Base-by-base conservation (phyloP, 1,139 yeast genomes). In the Saccharomyces hybrid region DNA sequence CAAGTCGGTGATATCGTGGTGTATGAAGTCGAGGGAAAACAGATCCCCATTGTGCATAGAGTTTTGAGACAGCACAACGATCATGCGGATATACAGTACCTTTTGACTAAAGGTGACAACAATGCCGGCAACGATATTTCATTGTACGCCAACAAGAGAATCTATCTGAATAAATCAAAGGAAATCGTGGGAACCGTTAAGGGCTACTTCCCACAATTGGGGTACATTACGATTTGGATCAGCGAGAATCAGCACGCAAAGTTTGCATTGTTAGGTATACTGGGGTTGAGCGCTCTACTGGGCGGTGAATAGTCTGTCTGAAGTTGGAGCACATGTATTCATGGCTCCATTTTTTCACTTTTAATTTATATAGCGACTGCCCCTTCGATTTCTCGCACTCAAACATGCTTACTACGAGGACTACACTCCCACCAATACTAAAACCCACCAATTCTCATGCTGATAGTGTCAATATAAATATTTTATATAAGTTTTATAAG, bases 61-160 rank as follows among this genome's bases (percentile, higher is more conserved):
- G 96, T 95, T 1, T 71, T 95, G 66, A 80, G 96, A 64, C 93
- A 89, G 63, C 69, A 60, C 28, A 53, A 60, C 63, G 55, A 58
- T 57, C 55, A 63, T 61, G 50, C 48, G 51, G 63, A 62, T 6
- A 83, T 82, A 66, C 98, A 93, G 71, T 76, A 84, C 55, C 73
- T 93, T 52, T 77, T 93, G 59, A 95, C 99, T 2, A 93, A 93
- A 70, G 99, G 99, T 68, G 99, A 93, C 70, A 95, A 95, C 70
- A 93, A 93, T 67, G 88, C 93, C 3, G 84, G 87, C 54, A 96
- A 93, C 71, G 99, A 93, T 71, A 78, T 93, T 62, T 85, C 88
- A 25, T 76, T 93, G 51, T 93, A 95, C 68, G 87, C 93, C 1
- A 79, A 81, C 61, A 84, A 82, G 56, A 95, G 89, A 67, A 76